Conservation (phyloP, 2,329 filamentous ascomycete species). For the Cercospora sp. region DNA sequence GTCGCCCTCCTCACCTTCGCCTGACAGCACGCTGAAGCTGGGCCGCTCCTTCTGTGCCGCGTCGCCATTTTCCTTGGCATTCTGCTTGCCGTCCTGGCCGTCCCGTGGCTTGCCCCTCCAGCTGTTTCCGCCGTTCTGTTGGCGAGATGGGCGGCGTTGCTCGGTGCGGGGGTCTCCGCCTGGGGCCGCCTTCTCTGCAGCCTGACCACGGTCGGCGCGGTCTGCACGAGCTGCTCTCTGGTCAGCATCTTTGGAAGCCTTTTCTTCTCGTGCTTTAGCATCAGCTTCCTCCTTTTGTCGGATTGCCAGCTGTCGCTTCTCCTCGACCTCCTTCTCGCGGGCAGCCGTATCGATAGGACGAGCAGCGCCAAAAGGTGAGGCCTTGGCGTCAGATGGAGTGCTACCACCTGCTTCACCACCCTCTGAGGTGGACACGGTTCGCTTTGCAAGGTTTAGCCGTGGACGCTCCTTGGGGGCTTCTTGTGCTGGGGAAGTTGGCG, state of each 20-base stretch:
- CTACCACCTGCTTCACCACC: conserved; percentile 44
- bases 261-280: conserved; percentile 77
- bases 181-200: conserved; percentile 41
- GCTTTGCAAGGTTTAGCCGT: conserved; percentile 83
- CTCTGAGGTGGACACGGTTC: conserved; percentile 79
- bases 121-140: conserved; percentile 27
- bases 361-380: conserved; percentile 90
- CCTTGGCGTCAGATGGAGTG: conserved; percentile 65
- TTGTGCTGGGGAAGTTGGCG: conserved; percentile 69
- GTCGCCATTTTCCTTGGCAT: conserved; percentile 41
- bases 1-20: conserved; percentile 46
- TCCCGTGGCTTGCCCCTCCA: conserved; percentile 33
- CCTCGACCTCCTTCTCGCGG: conserved; percentile 84
- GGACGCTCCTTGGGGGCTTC: conserved; percentile 67
- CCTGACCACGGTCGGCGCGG: conserved; percentile 37
- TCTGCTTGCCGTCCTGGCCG: conserved; percentile 30
- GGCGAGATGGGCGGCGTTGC: conserved; percentile 31
- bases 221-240: conserved; percentile 53
- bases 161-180: conserved; percentile 44
- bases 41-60: conserved; percentile 35
- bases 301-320: conserved; percentile 72
- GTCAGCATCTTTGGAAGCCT: conserved; percentile 58
- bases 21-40: conserved; percentile 48
- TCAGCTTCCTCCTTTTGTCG: conserved; percentile 85
- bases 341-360: conserved; percentile 90